Evolutionary conservation across 495 filamentous ascomycete genomes (phyloP).

Genomic region (Neurospora sublineolata): DNA sequence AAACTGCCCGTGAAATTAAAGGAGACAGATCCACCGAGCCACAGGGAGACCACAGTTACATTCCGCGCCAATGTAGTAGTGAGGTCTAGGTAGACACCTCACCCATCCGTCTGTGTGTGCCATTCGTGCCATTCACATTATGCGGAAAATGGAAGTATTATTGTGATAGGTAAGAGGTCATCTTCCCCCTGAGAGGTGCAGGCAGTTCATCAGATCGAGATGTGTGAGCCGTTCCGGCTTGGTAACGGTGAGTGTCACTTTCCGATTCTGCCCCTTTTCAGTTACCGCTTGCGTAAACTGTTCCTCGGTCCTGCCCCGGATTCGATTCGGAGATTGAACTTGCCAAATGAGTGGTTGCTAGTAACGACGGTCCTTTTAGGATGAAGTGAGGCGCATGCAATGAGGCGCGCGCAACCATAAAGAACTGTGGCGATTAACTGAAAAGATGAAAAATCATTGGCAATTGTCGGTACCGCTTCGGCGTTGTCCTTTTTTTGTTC

Average conservation of each 20-base stretch:
- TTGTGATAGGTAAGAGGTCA: background rate
- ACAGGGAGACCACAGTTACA: background rate
- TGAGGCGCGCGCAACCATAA: background rate
- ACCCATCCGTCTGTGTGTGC: background rate
- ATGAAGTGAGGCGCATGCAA: background rate
- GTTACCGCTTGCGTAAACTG: background rate
- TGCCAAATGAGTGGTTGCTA: background rate
- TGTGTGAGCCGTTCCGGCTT: background rate
- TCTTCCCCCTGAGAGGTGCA: background rate
- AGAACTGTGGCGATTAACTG: background rate
- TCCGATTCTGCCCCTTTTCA: background rate
- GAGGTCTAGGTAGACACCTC: background rate
- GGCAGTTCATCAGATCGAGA: background rate
- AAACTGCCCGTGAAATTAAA: background rate
- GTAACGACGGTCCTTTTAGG: background rate
- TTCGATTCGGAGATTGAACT: background rate
- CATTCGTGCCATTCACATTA: background rate
- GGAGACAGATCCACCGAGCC: background rate
- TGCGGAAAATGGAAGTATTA: background rate
- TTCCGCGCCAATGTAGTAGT: background rate
- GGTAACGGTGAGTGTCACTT: background rate
- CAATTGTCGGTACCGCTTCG: background rate
- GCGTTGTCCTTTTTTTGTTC: background rate
- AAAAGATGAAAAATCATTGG: background rate
- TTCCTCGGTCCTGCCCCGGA: background rate